Percentiles rank a stretch among this genome's conserved stretches.
phyloP scores from a whole-genome alignment of 257 asterid genomes.

The Craterostigma plantagineum region DNA sequence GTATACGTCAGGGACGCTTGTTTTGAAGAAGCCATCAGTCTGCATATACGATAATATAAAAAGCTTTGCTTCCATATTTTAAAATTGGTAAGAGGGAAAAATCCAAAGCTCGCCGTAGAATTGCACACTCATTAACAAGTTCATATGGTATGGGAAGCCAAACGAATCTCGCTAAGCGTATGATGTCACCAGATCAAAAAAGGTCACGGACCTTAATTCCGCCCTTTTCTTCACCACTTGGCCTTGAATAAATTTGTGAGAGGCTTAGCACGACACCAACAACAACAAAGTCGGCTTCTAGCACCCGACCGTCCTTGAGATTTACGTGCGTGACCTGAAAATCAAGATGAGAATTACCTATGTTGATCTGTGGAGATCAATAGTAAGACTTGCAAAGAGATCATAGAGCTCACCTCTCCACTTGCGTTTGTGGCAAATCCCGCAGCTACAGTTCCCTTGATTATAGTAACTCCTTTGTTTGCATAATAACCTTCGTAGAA shows the following conservation, averaged over 20 bases:
- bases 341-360: slow-evolving; percentile 1
- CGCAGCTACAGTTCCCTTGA: slow-evolving; percentile 65
- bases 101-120: too few relatives aligned
- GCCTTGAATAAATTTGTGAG: slow-evolving; percentile 47
- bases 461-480: slow-evolving; percentile 57
- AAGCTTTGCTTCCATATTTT: too few relatives aligned
- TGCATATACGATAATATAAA: slow-evolving; percentile 18
- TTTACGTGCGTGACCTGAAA: slow-evolving; percentile 68
- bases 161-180: background rate
- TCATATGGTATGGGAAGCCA: slow-evolving; percentile 7
- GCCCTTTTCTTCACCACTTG: slow-evolving; percentile 90
- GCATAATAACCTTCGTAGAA: slow-evolving; percentile 64
- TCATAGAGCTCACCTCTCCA: slow-evolving; percentile 43
- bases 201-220: slow-evolving; percentile 60
- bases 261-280: slow-evolving; percentile 88
- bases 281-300: slow-evolving; percentile 85
- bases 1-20: slow-evolving; percentile 60
- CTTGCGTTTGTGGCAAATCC: slow-evolving; percentile 42
- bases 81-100: too few relatives aligned
- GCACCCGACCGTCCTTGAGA: slow-evolving; percentile 86
- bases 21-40: slow-evolving; percentile 77
- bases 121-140: slow-evolving; percentile 21
- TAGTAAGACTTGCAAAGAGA: background rate
- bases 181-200: too few relatives aligned
- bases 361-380: slow-evolving; percentile 2